Evolutionary conservation across 495 filamentous ascomycete species (phyloP).

Genomic region (Corynascus novoguineensis): DNA sequence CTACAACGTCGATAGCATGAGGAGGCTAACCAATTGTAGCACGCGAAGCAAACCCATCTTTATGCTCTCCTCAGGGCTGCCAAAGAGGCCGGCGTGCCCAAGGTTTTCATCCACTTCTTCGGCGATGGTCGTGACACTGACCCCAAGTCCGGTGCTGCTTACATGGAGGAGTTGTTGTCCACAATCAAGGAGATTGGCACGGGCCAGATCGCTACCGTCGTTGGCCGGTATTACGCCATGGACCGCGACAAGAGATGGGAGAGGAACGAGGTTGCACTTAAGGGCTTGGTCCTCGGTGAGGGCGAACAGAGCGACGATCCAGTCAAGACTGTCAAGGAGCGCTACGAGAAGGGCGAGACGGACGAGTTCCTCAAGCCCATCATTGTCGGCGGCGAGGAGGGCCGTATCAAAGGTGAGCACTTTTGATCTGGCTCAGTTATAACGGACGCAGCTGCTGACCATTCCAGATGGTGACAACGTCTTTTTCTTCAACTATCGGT

Average conservation of each 20-base stretch:
- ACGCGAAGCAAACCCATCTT: constrained; percentile 90
- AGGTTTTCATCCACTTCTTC: constrained; percentile 98
- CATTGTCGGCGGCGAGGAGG: constrained; percentile 80
- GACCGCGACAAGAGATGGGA: constrained; percentile 99
- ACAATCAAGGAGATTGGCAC: constrained; percentile 75
- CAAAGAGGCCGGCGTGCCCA: constrained; percentile 76
- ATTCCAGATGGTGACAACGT: constrained; percentile 75
- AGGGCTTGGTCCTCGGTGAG: constrained; percentile 77
- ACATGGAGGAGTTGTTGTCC: constrained; percentile 77
- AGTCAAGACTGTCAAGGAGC: constrained; percentile 76
- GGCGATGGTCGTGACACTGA: constrained; percentile 97
- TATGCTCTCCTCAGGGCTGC: constrained; percentile 80
- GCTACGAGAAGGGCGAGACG: constrained; percentile 80
- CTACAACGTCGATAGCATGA: neutral
- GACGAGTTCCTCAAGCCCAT: constrained; percentile 99
- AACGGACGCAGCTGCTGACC: neutral
- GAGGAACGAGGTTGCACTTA: constrained; percentile 80
- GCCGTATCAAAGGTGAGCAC: constrained; percentile 68
- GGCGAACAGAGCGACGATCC: constrained; percentile 80
- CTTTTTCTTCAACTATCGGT: constrained; percentile 99
- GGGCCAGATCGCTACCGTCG: constrained; percentile 86
- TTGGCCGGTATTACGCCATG: constrained; percentile 97
- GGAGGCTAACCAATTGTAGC: constrained; percentile 36
- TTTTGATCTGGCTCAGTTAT: no score
- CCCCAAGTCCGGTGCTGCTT: constrained; percentile 80